Percentiles rank a stretch among this genome's conserved stretches.
These are phyloP conservation scores for Colletotrichum scovillei DNA, from an alignment of 2,329 filamentous ascomycete genomes.

Conservation along the genomic window DNA sequence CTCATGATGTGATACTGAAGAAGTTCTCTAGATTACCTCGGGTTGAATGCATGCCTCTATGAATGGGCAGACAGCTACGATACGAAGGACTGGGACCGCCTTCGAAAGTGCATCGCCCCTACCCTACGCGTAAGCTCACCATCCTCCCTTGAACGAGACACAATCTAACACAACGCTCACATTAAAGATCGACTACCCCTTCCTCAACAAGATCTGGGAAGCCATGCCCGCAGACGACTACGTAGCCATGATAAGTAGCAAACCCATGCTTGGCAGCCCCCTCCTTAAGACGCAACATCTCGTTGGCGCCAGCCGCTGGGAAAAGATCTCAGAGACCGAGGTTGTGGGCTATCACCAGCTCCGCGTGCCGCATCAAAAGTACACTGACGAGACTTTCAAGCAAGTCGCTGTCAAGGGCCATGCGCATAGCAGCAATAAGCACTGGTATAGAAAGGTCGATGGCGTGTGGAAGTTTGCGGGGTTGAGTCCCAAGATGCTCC, in stretches of 20 bases:
- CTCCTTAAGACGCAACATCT: conserved; percentile 74
- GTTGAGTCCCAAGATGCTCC: conserved; percentile 65
- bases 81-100: conserved; percentile 71
- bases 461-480: conserved; percentile 72
- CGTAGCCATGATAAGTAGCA: conserved; percentile 67
- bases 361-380: conserved; percentile 71
- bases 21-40: conserved; percentile 57
- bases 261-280: conserved; percentile 68
- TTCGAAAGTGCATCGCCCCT: conserved; percentile 63
- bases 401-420: conserved; percentile 69
- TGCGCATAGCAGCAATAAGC: conserved; percentile 66
- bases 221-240: conserved; percentile 71
- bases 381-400: conserved; percentile 60
- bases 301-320: conserved; percentile 69
- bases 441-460: conserved; percentile 67
- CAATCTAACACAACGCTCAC: not conserved
- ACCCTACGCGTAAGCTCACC: conserved; percentile 50
- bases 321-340: conserved; percentile 67
- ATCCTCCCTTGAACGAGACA: not conserved
- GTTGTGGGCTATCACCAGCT: conserved; percentile 70
- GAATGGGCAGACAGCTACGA: conserved; percentile 76
- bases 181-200: conserved; percentile 76
- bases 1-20: conserved; percentile 49
- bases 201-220: conserved; percentile 70
- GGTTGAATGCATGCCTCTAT: conserved; percentile 61